Evolutionary conservation across 306 rosid genomes (phyloP).

Genomic region (Sechiopsis laciniata): DNA sequence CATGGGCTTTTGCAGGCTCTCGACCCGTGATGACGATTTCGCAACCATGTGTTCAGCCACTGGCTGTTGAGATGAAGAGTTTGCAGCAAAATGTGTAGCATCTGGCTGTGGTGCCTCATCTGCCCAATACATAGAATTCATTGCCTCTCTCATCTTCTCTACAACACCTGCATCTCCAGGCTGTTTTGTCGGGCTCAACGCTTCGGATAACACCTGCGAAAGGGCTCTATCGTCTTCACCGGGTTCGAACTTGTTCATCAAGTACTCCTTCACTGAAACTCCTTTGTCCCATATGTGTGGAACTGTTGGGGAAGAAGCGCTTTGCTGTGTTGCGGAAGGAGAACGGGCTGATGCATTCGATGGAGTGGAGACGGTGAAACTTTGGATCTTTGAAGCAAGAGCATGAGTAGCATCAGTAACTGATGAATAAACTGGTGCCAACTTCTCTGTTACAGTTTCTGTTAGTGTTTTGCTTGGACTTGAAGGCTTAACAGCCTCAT

Average conservation of each 20-base stretch:
- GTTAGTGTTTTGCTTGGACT: conserved; percentile 28
- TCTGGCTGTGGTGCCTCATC: conserved; percentile 32
- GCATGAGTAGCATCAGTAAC: conserved; percentile 38
- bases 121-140: conserved; percentile 58
- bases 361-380: conserved; percentile 26
- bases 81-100: neutral
- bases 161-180: conserved; percentile 58
- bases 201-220: conserved; percentile 71
- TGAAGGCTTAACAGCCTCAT: neutral
- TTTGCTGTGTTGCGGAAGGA: conserved; percentile 21
- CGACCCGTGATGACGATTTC: neutral
- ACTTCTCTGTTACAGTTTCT: conserved; percentile 34
- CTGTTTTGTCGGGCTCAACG: conserved; percentile 50
- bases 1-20: neutral
- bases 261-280: conserved; percentile 63
- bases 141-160: conserved; percentile 74
- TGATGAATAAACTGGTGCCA: conserved; percentile 35
- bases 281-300: conserved; percentile 66
- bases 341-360: conserved; percentile 18
- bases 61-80: neutral
- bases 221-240: conserved; percentile 89
- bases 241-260: conserved; percentile 69
- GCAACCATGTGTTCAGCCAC: neutral
- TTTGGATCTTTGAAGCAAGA: conserved; percentile 45
- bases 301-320: conserved; percentile 21